These are phyloP conservation scores for Xylariaceae sp. DNA, from an alignment of 2,329 filamentous ascomycete genomes.

Conservation along the genomic window DNA sequence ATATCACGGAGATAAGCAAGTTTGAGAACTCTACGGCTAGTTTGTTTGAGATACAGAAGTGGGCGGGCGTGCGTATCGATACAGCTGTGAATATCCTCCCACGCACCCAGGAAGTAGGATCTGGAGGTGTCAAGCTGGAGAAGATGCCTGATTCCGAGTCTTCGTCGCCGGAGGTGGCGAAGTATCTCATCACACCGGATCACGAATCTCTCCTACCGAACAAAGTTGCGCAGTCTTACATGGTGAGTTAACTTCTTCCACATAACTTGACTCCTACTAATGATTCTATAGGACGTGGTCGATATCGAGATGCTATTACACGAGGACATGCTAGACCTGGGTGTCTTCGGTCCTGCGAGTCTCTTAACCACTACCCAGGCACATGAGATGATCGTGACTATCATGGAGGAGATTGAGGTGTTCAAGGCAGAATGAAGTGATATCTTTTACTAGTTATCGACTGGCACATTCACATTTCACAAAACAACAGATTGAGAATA, in stretches of 20 bases:
- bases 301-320: conserved; percentile 29
- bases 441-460: too few species aligned
- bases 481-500: too few species aligned
- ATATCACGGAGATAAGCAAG: conserved; percentile 58
- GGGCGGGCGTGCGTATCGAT: conserved; percentile 67
- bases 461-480: too few species aligned
- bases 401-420: conserved; percentile 20
- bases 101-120: background rate
- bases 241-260: conserved; percentile 12
- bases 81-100: conserved; percentile 79
- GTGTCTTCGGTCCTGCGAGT: conserved; percentile 25
- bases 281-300: conserved; percentile 24
- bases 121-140: conserved; percentile 10
- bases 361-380: conserved; percentile 19
- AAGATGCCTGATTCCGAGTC: conserved; percentile 5
- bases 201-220: conserved; percentile 12
- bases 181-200: conserved; percentile 14
- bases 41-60: conserved; percentile 65
- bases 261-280: conserved; percentile 2
- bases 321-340: conserved; percentile 27
- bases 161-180: background rate
- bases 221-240: conserved; percentile 12
- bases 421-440: background rate
- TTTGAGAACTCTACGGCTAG: conserved; percentile 53
- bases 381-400: conserved; percentile 15